Conservation (phyloP, 2,329 filamentous ascomycete genomes). For the Calonectria hongkongensis region DNA sequence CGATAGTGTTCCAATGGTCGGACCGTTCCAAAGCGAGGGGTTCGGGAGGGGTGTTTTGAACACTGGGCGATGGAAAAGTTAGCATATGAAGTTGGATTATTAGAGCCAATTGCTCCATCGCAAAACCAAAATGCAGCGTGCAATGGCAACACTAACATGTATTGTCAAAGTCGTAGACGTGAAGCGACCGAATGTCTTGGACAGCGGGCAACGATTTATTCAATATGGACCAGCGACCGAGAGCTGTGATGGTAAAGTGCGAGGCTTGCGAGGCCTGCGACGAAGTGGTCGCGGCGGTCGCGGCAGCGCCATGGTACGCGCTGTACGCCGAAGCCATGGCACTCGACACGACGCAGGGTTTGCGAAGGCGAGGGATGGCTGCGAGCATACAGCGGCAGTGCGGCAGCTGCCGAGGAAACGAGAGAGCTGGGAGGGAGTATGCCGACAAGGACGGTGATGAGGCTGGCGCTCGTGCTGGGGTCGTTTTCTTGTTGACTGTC, state of each 20-base stretch:
- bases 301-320: constrained; percentile 60
- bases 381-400: constrained; percentile 51
- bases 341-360: constrained; percentile 51
- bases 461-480: constrained; percentile 10
- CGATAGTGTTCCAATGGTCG: constrained; percentile 85
- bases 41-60: constrained; percentile 96
- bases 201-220: constrained; percentile 83
- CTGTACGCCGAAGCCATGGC: constrained; percentile 64
- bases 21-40: constrained; percentile 87
- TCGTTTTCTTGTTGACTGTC: constrained; percentile 19
- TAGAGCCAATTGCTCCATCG: background rate
- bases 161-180: constrained; percentile 99
- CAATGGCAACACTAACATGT: constrained; percentile 77
- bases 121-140: background rate
- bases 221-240: constrained; percentile 89
- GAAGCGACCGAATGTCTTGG: constrained; percentile 84
- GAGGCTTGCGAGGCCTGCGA: constrained; percentile 41
- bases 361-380: constrained; percentile 49
- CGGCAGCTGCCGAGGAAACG: constrained; percentile 25
- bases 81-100: background rate
- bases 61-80: constrained; percentile 69
- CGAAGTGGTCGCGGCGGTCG: constrained; percentile 24
- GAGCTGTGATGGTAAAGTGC: constrained; percentile 79
- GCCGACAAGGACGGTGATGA: background rate
- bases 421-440: background rate